Percentiles rank a stretch among this genome's conserved stretches.
phyloP scores from a whole-genome alignment of 2,329 filamentous ascomycete genomes.

The Colletotrichum destructivum region DNA sequence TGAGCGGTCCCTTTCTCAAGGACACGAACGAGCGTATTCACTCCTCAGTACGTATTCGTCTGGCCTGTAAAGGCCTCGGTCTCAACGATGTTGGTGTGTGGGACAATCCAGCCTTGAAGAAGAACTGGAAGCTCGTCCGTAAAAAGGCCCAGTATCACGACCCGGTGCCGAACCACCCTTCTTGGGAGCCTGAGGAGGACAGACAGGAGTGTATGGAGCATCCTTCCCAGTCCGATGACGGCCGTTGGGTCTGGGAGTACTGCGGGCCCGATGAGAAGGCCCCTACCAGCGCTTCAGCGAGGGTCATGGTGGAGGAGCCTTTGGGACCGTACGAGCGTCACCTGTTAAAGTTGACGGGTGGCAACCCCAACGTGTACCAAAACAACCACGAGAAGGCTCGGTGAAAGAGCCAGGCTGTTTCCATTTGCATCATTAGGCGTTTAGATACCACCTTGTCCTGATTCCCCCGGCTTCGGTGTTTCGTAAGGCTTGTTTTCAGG shows the following conservation, averaged over 20 bases:
- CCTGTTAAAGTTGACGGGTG: constrained; percentile 61
- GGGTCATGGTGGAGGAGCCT: constrained; percentile 66
- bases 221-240: constrained; percentile 46
- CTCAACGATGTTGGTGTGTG: constrained; percentile 65
- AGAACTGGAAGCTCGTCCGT: constrained; percentile 60
- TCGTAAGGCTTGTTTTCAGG: constrained; percentile 7
- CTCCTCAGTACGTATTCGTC: constrained; percentile 67
- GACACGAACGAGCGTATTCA: constrained; percentile 71
- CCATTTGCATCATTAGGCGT: constrained; percentile 11
- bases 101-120: constrained; percentile 60
- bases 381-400: neutral
- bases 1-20: constrained; percentile 58
- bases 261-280: constrained; percentile 59
- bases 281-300: constrained; percentile 56
- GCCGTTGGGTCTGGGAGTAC: constrained; percentile 71
- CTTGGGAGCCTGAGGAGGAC: constrained; percentile 50
- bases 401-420: neutral
- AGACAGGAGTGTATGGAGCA: constrained; percentile 43
- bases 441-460: constrained; percentile 15
- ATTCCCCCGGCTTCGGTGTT: neutral
- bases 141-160: constrained; percentile 52
- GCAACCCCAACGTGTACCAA: constrained; percentile 57
- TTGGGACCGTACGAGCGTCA: constrained; percentile 68
- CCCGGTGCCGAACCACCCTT: constrained; percentile 52
- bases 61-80: constrained; percentile 65